Base-by-base conservation (phyloP, 768 basidiomycete species). In the Suillus subluteus region DNA sequence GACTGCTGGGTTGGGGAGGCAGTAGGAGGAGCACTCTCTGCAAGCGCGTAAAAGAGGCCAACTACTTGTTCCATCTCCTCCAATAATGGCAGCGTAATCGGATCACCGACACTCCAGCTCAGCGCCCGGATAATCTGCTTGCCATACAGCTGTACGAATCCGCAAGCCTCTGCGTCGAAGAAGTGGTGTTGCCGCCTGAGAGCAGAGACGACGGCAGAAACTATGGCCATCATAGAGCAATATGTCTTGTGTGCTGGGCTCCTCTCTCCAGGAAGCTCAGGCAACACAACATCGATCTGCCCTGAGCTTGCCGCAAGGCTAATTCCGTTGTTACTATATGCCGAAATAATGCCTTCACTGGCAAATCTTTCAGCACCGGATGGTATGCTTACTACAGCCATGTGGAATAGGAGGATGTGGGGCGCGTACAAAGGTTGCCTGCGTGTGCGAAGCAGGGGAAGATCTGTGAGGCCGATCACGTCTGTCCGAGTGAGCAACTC, bases 61-160 rank as follows among this genome's bases (percentile, higher is more conserved):
- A 91, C 87, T 4, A 90, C 87, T 58, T 91, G 89, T 72, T 94
- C 91, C 68, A 96, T 84, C 76, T 98, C 96, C 74, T 95, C 91
- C 30, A 98, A 76, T 2, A 89, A 80, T 0, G 94, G 86, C 0
- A 91, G 76, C 0, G 91, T 90, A n/a, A 98, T 84, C 0, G 92
- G 74, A 55, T 92, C 89, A 18, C 88, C 89, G 50, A 92, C 87
- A 7, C 89, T 91, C 95, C 96, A 97, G 6, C 88, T 88, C 32
- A 98, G 79, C 2, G 92, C 86, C 6, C 87, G 84, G 6, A 85
- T 82, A 41, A 96, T 88, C 74, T 98, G 96, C 52, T 89, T 87
- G 3, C 91, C 90, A 69, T 90, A 95, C 4, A 97, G 82, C 69
- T 94, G 92, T 21, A 96, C 86, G 71, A 98, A 90, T 0, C 92